Conservation (phyloP, 208 protist species). For the Wallacemonas rigidus region DNA sequence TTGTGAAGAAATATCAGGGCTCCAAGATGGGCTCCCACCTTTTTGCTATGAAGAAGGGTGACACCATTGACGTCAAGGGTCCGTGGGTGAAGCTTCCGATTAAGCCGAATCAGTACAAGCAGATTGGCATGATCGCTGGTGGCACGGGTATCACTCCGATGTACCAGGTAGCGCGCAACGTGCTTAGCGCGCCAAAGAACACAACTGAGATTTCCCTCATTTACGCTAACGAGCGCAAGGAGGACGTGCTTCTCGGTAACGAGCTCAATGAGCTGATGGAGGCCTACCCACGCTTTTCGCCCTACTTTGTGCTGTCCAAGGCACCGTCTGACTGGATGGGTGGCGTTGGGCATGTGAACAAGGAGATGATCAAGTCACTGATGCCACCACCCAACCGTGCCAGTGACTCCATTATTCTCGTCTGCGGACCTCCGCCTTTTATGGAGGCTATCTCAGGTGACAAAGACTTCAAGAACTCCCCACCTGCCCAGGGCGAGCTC, state of each 20-base stretch:
- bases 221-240: constrained; percentile 89
- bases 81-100: constrained; percentile 91
- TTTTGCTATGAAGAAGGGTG: constrained; percentile 90
- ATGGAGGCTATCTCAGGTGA: constrained; percentile 88
- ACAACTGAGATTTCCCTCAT: constrained; percentile 88
- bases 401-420: constrained; percentile 81
- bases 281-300: constrained; percentile 86
- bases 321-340: constrained; percentile 91
- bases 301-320: constrained; percentile 92
- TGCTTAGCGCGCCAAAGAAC: constrained; percentile 81
- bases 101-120: constrained; percentile 86
- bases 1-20: constrained; percentile 90
- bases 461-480: constrained; percentile 81
- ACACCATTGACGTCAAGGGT: constrained; percentile 91
- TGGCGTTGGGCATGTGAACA: constrained; percentile 86
- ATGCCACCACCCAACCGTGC: constrained; percentile 85
- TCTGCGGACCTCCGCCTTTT: constrained; percentile 88
- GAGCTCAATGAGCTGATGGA: constrained; percentile 93
- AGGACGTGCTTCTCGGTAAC: constrained; percentile 93
- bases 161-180: constrained; percentile 90
- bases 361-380: constrained; percentile 88
- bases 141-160: constrained; percentile 95
- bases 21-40: constrained; percentile 92
- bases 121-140: constrained; percentile 93
- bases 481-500: constrained; percentile 83